Percentiles rank a stretch among this genome's conserved stretches.
phyloP scores from a whole-genome alignment of 2,329 filamentous ascomycete species.

The Achaetomium macrosporum region DNA sequence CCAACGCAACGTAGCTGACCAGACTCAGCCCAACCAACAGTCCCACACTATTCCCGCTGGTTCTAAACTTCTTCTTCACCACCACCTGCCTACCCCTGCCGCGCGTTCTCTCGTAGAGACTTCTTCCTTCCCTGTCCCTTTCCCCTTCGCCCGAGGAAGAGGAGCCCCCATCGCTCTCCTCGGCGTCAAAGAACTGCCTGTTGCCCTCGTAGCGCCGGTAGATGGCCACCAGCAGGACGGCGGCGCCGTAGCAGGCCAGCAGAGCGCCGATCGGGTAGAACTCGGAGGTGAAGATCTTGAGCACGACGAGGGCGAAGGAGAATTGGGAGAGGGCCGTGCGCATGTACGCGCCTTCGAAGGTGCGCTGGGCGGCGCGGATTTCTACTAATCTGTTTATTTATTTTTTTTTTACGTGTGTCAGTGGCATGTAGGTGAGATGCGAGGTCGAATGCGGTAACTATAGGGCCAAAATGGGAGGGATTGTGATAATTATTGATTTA shows the following conservation, averaged over 20 bases:
- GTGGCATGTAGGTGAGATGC: neutral
- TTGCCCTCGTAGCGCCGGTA: slow-evolving; percentile 90
- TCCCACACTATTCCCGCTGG: slow-evolving; percentile 57
- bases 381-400: slow-evolving; percentile 63
- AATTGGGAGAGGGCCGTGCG: slow-evolving; percentile 92
- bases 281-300: slow-evolving; percentile 94
- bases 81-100: slow-evolving; percentile 21
- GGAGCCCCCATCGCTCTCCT: slow-evolving; percentile 3
- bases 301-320: slow-evolving; percentile 86
- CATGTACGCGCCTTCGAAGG: slow-evolving; percentile 95
- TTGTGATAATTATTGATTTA: too few relatives aligned
- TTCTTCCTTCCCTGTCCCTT: slow-evolving; percentile 18
- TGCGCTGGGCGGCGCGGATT: slow-evolving; percentile 88
- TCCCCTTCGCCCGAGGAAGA: slow-evolving; percentile 27
- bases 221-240: slow-evolving; percentile 73
- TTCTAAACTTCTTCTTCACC: slow-evolving; percentile 51
- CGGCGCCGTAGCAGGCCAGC: slow-evolving; percentile 85
- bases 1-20: slow-evolving; percentile 50
- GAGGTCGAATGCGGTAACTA: too few relatives aligned
- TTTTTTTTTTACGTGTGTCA: neutral
- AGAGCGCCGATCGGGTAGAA: slow-evolving; percentile 97
- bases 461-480: too few relatives aligned
- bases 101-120: neutral
- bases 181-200: slow-evolving; percentile 76
- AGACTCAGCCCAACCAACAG: slow-evolving; percentile 53